Evolutionary conservation across 2,329 filamentous ascomycete species (phyloP), one percentile per base, ranked within the genome.

Genomic region (Fusarium neocosmosporiellum): DNA sequence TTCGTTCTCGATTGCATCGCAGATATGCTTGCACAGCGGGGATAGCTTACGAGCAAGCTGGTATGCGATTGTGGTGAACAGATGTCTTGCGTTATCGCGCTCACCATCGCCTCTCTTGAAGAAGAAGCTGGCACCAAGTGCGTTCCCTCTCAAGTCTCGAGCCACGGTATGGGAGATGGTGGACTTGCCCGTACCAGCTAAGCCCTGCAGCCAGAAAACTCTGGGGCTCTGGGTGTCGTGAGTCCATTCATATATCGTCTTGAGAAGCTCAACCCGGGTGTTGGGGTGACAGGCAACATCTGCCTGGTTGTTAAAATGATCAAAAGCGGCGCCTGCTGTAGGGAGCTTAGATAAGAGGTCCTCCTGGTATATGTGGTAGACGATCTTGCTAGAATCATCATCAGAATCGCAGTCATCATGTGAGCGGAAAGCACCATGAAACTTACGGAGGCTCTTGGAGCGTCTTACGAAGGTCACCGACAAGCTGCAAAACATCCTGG

Each of bases 31-130:
- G 4, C 63, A 74, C 5, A 85, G 33, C 10, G 55, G 48, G 27
- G 82, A 80, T 7, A 81, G 63, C 16, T 65, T 70, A 0, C 34
- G 31, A 3, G 75, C 71, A 7, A 86, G 75, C 60, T 85, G 79
- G 16, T 53, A 54, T 11, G 81, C 79, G 37, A 87, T 76, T 0
- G 83, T 86, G 3, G 82, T 75, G 27, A 87, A 80, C 48, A 87
- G 80, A 59, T 74, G 77, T 24, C 66, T 70, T 2, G 80, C 80
- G 46, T 78, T 80, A 6, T 81, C 79, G 24, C 81, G 78, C 67
- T 85, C 82, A 6, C 70, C 75, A 59, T 84, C 81, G 3, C 81
- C 83, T 70, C 76, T 80, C 61, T 83, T 84, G 74, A 87, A 87
- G 75, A 86, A 86, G 70, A 87, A 86, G 66, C 80, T 83, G 4